These are phyloP conservation scores for Zygotorulaspora sp. DNA, from an alignment of 805 yeast species.

Conservation along the genomic window DNA sequence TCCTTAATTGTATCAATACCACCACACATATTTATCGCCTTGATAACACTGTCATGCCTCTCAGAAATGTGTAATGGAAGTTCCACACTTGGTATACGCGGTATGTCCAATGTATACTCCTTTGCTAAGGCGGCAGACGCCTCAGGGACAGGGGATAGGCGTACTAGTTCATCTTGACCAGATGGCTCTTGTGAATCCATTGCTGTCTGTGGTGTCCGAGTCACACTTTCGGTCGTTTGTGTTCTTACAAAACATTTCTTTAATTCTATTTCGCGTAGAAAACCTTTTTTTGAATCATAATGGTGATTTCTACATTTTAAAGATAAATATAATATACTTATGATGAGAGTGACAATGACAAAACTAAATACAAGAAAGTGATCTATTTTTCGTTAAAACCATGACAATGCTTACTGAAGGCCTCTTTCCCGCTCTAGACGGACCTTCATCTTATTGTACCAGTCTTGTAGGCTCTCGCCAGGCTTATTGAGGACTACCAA, in stretches of 20 bases:
- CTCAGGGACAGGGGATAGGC: conserved; percentile 15
- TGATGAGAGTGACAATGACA: too few species aligned
- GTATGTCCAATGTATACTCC: conserved; percentile 62
- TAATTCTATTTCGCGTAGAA: too few species aligned
- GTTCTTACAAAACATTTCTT: too few species aligned
- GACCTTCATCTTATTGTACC: conserved; percentile 54
- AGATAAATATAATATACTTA: neutral
- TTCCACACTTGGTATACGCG: conserved; percentile 71
- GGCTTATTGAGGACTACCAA: conserved; percentile 56
- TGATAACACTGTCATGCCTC: conserved; percentile 43
- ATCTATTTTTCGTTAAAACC: too few species aligned
- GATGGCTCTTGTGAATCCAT: neutral
- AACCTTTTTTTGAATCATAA: too few species aligned
- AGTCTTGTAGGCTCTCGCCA: conserved; percentile 43
- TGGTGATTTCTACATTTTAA: too few species aligned
- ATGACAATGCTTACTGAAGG: conserved; percentile 3
- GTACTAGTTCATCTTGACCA: conserved; percentile 2
- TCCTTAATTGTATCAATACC: conserved; percentile 43
- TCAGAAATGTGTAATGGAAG: conserved; percentile 62
- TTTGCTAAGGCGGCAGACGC: conserved; percentile 38
- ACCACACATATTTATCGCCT: conserved; percentile 68
- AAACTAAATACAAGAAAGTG: neutral
- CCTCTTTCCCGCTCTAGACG: conserved; percentile 37
- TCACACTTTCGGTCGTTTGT: too few species aligned
- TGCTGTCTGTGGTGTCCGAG: neutral